Conservation (phyloP, 768 basidiomycete genomes). For the Calocybe cyanea region DNA sequence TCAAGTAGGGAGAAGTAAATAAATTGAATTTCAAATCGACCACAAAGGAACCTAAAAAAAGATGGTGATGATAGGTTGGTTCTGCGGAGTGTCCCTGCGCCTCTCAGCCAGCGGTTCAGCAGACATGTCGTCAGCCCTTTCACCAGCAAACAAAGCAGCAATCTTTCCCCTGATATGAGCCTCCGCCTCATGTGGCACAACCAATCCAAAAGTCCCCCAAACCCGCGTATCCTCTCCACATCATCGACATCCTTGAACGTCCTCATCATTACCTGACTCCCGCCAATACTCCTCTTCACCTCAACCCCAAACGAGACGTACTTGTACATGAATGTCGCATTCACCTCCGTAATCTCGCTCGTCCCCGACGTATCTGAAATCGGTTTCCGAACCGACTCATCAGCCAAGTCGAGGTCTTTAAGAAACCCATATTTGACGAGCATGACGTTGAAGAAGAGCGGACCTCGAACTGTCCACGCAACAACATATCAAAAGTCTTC, state of each 20-base stretch:
- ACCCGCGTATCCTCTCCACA: conserved; percentile 23
- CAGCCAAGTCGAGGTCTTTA: conserved; percentile 12
- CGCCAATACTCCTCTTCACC: conserved; percentile 22
- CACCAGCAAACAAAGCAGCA: conserved; percentile 15
- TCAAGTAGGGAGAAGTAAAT: no score
- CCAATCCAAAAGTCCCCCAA: conserved; percentile 24
- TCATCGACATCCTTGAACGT: conserved; percentile 26
- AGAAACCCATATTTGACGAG: conserved; percentile 22
- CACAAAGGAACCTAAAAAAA: no score
- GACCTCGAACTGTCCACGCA: conserved; percentile 12
- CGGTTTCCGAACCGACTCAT: conserved; percentile 1
- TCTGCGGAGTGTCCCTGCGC: no score
- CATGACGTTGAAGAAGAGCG: conserved; percentile 24
- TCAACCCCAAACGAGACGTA: conserved; percentile 22
- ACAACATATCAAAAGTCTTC: conserved; percentile 21
- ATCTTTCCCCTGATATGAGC: conserved; percentile 20
- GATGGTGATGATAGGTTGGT: no score
- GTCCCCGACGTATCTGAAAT: neutral
- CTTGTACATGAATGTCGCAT: neutral
- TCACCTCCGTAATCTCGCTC: neutral
- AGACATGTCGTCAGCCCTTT: neutral
- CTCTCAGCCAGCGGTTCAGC: no score
- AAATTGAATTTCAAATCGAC: no score
- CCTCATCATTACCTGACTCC: conserved; percentile 17
- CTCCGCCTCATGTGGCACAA: conserved; percentile 20